Evolutionary conservation across 108 stramenopile genomes (phyloP).

Genomic region (Cyclotella atomus): DNA sequence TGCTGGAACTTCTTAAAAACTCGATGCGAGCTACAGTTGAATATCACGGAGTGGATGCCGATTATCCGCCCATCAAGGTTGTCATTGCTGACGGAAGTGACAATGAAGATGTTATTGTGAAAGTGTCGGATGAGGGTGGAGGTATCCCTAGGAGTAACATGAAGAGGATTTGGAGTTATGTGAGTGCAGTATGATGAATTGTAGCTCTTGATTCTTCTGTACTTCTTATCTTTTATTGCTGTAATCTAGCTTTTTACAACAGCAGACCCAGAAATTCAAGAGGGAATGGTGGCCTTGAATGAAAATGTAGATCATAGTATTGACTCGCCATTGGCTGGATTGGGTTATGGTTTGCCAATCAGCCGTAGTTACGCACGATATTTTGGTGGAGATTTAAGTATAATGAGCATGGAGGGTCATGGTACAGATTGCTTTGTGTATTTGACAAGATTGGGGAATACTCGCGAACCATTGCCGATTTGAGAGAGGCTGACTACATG

Average conservation of each 20-base stretch:
- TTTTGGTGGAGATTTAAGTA: constrained; percentile 97
- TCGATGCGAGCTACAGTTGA: constrained; percentile 98
- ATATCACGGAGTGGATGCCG: constrained; percentile 90
- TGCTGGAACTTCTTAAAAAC: constrained; percentile 98
- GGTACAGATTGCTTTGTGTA: constrained; percentile 99
- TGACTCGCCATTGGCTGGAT: constrained; percentile 96
- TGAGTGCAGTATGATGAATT: constrained; percentile 5
- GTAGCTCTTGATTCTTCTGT: neutral
- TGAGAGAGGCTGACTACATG: no score
- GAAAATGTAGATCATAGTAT: constrained; percentile 87
- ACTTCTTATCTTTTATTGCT: neutral
- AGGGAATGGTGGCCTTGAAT: constrained; percentile 71
- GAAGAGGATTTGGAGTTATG: constrained; percentile 95
- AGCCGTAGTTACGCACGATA: constrained; percentile 95
- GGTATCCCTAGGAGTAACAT: constrained; percentile 96
- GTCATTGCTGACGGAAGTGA: constrained; percentile 97
- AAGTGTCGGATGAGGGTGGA: constrained; percentile 98
- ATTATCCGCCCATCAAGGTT: constrained; percentile 94
- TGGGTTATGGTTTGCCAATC: constrained; percentile 99
- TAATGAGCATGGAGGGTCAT: constrained; percentile 99
- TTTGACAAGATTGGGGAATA: constrained; percentile 84
- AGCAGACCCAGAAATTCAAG: constrained; percentile 86
- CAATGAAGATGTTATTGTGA: constrained; percentile 99
- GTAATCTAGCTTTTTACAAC: constrained; percentile 75
- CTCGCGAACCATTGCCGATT: constrained; percentile 85